phyloP scores from a whole-genome alignment of 1,284 basidiomycete genomes.

The Gomphus bonarii region DNA sequence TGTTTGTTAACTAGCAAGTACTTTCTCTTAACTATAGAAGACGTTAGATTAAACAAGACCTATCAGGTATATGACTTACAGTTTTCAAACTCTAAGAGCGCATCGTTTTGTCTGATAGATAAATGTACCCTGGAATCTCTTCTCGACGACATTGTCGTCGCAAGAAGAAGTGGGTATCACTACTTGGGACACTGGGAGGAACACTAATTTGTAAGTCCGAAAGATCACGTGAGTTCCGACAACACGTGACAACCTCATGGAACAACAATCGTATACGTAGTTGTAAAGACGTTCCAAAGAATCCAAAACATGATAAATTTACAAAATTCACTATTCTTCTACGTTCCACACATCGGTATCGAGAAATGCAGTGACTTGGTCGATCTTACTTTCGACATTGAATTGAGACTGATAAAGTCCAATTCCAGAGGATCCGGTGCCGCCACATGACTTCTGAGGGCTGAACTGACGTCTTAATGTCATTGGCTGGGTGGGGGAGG shows the following conservation, averaged over 20 bases:
- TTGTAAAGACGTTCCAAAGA: not conserved
- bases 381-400: not conserved
- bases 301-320: not conserved
- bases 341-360: not conserved
- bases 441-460: not conserved
- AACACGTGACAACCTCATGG: not conserved
- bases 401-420: constrained; percentile 7
- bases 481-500: not conserved
- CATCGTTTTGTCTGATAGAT: constrained; percentile 60
- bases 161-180: not conserved
- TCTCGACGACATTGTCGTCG: constrained; percentile 22
- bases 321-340: not conserved
- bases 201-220: not conserved
- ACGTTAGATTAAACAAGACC: constrained; percentile 12
- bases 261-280: not conserved
- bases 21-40: constrained; percentile 71
- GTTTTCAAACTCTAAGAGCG: constrained; percentile 71
- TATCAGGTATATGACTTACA: constrained; percentile 36
- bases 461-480: not conserved
- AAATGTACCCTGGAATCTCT: constrained; percentile 67
- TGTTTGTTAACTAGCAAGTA: constrained; percentile 81
- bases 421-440: not conserved
- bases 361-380: constrained; percentile 1
- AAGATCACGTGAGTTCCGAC: not conserved
- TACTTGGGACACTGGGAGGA: not conserved